Evolutionary conservation across 306 rosid genomes (phyloP).

Genomic region (Medicago truncatula): MtrunA17r5.0-ANR NC_053049.1:32058001-32058500

Average conservation of each 20-base stretch:
- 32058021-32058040: background rate
- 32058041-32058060: background rate
- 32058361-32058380: background rate
- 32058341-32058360: too few species aligned
- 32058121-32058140: background rate
- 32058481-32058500: background rate
- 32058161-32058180: conserved; percentile 4
- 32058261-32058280: conserved; percentile 1
- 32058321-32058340: background rate
- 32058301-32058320: background rate
- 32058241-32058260: background rate
- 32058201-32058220: background rate
- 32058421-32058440: background rate
- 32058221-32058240: conserved; percentile 25
- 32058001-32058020: background rate
- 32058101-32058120: background rate
- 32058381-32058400: too few species aligned
- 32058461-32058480: too few species aligned
- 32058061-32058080: background rate
- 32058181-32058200: background rate
- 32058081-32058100: background rate
- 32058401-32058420: background rate
- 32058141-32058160: background rate
- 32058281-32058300: background rate
- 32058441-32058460: too few species aligned